These are phyloP conservation scores for Sporothrix variecibatus DNA, from an alignment of 2,329 filamentous ascomycete genomes.

Conservation along the genomic window DNA sequence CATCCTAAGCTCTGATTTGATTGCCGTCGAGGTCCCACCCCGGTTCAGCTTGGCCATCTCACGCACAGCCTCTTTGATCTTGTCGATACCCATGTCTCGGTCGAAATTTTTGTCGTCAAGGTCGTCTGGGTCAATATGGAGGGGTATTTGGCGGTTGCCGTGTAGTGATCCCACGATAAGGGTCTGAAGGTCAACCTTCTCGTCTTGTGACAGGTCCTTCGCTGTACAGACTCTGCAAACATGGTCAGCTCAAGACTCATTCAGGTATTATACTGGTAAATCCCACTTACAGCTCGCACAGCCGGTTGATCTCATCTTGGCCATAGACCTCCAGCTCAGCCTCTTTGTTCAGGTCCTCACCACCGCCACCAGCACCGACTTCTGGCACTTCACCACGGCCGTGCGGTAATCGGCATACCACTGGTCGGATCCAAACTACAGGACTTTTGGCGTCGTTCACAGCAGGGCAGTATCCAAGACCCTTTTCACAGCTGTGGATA, in stretches of 20 bases:
- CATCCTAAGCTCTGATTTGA: no score
- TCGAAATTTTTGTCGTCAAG: background rate
- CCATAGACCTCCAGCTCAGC: conserved; percentile 64
- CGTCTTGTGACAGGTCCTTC: conserved; percentile 29
- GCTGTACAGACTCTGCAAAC: conserved; percentile 32
- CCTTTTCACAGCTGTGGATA: conserved; percentile 85
- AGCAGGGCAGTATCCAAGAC: conserved; percentile 56
- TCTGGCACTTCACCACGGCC: conserved; percentile 67
- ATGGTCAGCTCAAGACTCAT: background rate
- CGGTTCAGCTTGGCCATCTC: background rate
- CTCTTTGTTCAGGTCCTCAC: conserved; percentile 69
- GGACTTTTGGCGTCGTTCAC: conserved; percentile 44
- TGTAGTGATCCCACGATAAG: conserved; percentile 30
- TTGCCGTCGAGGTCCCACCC: no score
- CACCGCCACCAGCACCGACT: conserved; percentile 75
- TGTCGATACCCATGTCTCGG: background rate
- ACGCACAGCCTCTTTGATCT: background rate
- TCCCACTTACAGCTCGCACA: conserved; percentile 39
- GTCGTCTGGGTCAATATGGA: conserved; percentile 37
- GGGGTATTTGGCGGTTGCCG: conserved; percentile 39
- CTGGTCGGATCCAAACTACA: conserved; percentile 75
- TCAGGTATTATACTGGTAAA: no score
- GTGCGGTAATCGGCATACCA: conserved; percentile 64
- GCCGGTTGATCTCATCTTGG: conserved; percentile 31
- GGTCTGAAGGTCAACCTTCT: conserved; percentile 33